Evolutionary conservation across 1,284 basidiomycete genomes (phyloP).

Genomic region (Ceratobasidium papillatum): DNA sequence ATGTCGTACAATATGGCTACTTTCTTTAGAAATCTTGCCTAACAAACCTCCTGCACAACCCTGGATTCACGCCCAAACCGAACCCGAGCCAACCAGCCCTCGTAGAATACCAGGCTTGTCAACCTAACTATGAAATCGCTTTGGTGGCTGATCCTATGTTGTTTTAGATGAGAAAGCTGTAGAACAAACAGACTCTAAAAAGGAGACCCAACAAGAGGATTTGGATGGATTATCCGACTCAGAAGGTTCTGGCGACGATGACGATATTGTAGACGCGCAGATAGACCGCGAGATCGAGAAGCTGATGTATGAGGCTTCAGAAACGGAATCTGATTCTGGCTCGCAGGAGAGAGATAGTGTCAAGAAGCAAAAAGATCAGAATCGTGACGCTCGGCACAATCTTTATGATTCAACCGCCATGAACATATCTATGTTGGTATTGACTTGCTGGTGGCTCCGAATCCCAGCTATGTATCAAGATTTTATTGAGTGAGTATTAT

Average conservation of each 20-base stretch:
- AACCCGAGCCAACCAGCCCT: background rate
- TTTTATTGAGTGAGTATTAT: slow-evolving; percentile 66
- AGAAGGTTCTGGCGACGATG: slow-evolving; percentile 57
- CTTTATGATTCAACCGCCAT: slow-evolving; percentile 64
- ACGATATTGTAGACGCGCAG: slow-evolving; percentile 51
- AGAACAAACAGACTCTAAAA: slow-evolving; percentile 47
- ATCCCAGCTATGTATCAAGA: slow-evolving; percentile 79
- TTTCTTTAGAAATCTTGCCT: slow-evolving; percentile 73
- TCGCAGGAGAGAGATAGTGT: slow-evolving; percentile 40
- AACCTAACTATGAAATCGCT: background rate
- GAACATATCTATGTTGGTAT: slow-evolving; percentile 70
- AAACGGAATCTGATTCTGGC: slow-evolving; percentile 32
- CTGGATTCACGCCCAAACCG: slow-evolving; percentile 57
- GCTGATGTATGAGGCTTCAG: slow-evolving; percentile 40
- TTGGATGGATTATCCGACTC: slow-evolving; percentile 65
- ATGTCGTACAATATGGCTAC: slow-evolving; percentile 82
- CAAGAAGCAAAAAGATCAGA: slow-evolving; percentile 43
- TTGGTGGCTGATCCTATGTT: background rate
- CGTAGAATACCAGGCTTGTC: background rate
- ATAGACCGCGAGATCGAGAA: slow-evolving; percentile 37
- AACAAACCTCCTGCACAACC: slow-evolving; percentile 70
- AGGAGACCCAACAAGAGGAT: slow-evolving; percentile 39
- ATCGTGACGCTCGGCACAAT: slow-evolving; percentile 13
- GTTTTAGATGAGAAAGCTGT: slow-evolving; percentile 43
- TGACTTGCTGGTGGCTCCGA: slow-evolving; percentile 81